Conservation (phyloP, 805 yeast species). For the Yamadazyma ubonensis region DNA sequence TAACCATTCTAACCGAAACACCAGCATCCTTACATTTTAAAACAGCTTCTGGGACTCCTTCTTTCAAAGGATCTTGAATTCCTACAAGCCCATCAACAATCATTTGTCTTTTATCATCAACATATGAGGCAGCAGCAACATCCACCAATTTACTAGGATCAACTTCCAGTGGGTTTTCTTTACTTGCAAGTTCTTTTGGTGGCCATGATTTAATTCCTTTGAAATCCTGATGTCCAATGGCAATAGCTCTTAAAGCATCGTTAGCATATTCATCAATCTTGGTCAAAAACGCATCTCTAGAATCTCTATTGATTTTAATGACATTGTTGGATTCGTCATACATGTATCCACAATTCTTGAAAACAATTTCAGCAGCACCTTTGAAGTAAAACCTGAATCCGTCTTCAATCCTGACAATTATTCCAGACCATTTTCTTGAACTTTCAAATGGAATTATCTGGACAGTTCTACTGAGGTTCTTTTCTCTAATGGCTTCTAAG, state of each 20-base stretch:
- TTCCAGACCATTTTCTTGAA: slow-evolving; percentile 88
- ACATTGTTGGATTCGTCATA: slow-evolving; percentile 25
- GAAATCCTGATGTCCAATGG: slow-evolving; percentile 80
- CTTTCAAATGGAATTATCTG: slow-evolving; percentile 91
- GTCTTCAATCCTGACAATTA: slow-evolving; percentile 54
- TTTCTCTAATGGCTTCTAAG: slow-evolving; percentile 43
- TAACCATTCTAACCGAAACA: slow-evolving; percentile 94
- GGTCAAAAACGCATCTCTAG: slow-evolving; percentile 30
- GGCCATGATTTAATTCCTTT: slow-evolving; percentile 58
- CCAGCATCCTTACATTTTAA: slow-evolving; percentile 85
- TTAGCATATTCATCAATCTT: slow-evolving; percentile 59
- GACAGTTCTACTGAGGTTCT: slow-evolving; percentile 37
- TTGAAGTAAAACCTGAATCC: slow-evolving; percentile 68
- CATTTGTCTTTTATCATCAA: slow-evolving; percentile 30
- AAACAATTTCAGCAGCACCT: slow-evolving; percentile 93
- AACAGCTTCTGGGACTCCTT: slow-evolving; percentile 89
- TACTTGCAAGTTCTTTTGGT: slow-evolving; percentile 46
- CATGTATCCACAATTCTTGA: slow-evolving; percentile 53
- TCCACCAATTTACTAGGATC: slow-evolving; percentile 30
- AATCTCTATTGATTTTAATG: slow-evolving; percentile 27
- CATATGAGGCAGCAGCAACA: slow-evolving; percentile 18
- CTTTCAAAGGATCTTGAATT: slow-evolving; percentile 90
- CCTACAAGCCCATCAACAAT: slow-evolving; percentile 78
- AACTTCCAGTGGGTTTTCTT: slow-evolving; percentile 19
- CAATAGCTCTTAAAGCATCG: slow-evolving; percentile 82